Conservation (phyloP, 129 eudicot species). For the Flaveria bidentis region DNA sequence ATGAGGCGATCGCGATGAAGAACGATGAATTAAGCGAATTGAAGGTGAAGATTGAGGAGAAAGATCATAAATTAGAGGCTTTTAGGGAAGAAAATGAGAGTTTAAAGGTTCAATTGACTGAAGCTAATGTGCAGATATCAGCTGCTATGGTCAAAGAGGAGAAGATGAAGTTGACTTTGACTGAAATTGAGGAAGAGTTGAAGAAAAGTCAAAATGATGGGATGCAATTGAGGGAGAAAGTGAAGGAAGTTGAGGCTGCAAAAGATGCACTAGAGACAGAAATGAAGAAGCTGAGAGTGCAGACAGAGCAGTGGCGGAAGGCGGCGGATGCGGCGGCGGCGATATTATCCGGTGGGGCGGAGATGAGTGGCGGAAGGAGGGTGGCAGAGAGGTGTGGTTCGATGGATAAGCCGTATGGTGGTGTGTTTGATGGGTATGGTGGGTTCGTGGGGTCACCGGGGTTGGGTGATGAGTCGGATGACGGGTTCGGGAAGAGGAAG, state of each 20-base stretch:
- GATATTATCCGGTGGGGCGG: constrained; percentile 29
- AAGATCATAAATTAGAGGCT: constrained; percentile 37
- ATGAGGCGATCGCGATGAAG: constrained; percentile 39
- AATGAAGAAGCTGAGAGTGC: constrained; percentile 21
- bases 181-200: constrained; percentile 43
- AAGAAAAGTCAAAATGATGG: constrained; percentile 46
- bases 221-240: constrained; percentile 39
- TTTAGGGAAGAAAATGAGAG: constrained; percentile 47
- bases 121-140: constrained; percentile 41
- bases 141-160: constrained; percentile 44
- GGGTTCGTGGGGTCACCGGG: constrained; percentile 65
- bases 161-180: constrained; percentile 40
- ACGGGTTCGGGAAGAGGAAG: constrained; percentile 58
- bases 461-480: constrained; percentile 61
- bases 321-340: constrained; percentile 20
- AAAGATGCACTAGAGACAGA: constrained; percentile 38
- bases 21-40: constrained; percentile 44
- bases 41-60: constrained; percentile 50
- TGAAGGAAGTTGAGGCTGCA: constrained; percentile 56
- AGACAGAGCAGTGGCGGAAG: constrained; percentile 22
- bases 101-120: constrained; percentile 47
- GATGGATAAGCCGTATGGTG: constrained; percentile 70
- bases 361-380: constrained; percentile 50
- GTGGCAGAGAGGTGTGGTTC: constrained; percentile 77
- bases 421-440: constrained; percentile 54